Evolutionary conservation across 805 yeast species (phyloP), one percentile per base, ranked within the genome.

Genomic region (Clavispora santaluciae): DNA sequence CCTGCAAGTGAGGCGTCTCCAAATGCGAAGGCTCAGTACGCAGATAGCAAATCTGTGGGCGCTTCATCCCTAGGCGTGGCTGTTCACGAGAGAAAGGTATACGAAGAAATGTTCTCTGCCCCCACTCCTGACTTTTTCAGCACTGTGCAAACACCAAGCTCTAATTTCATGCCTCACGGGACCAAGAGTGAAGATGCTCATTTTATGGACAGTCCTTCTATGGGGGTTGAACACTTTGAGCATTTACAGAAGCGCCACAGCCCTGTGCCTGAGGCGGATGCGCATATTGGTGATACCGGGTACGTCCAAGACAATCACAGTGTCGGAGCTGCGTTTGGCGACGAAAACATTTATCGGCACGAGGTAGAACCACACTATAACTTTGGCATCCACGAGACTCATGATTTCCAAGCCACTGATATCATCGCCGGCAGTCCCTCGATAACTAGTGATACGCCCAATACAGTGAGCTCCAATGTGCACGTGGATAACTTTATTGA

Each of bases 401-500:
- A 37, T 7, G 51, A 42, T 4, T 45, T 46, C 28, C 48, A 40
- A 29, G 22, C 46, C 17, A 40, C 40, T 22, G 49, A 47, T 25
- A 38, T 42, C 33, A 45, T 44, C 13, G 38, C 42, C 22, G 40
- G 41, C 33, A 50, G 51, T 38, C 49, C 47, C 21, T 33, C 48
- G 17, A 20, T 35, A 40, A 36, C 48, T n/a, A 39, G 41, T 31
- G 50, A 47, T 13, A 44, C 43, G 6, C 47, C 46, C 13, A 48
- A 42, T 28, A 33, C 43, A 10, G 35, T 43, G 11, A 38, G 37
- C n/a, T 35, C 41, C n/a, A 44, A 40, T 31, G 45, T 45, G 24
- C 50, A 52, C 17, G 56, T 50, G n/a, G 61, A 57, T 29, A 51
- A 47, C 28, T 57, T 54, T 29, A 54, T 57, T 16, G 64, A 61